Base-by-base conservation (phyloP, 108 stramenopile species). In the Aurantiochytrium sp. region DNA sequence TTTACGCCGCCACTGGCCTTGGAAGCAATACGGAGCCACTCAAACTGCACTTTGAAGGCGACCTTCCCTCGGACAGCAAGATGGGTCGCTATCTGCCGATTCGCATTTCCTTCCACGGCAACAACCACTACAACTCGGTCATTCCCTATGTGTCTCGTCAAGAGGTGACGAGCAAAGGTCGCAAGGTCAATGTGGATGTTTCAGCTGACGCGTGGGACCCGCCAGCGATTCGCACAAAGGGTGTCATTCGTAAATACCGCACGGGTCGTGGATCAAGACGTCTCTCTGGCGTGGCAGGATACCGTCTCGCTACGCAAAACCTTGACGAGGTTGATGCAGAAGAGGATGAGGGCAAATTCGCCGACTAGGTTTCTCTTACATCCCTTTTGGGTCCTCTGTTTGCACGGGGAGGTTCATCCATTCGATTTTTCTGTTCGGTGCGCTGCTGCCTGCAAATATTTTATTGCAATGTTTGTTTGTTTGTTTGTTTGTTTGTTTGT, bases 51-150 rank as follows among this genome's bases (percentile, higher is more conserved):
- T 87, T 87, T 23, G 87, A 87, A 5, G 90, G 87, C 14, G 90
- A 91, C 21, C 58, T 87, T 19, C 87, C 87, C 58, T 53, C 45
- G 6, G 90, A 89, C 45, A 23, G n/a, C 19, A 18, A 64, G 19
- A 44, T 91, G 88, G 43, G 58, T 5, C 47, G 4, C 23, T 87
- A 72, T 21, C 5, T 58, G 19, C 91, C 91, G 5, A 87, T 91
- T 42, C 88, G 45, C 28, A 18, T 91, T 25, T 59, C 89, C 8
- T 91, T 89, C 44, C 91, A 91, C 72, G 91, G 91, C 83, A 12
- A 88, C 19, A 89, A 89, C n/a, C 91, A 91, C 72, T 91, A 91
- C 89, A 91, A 91, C 49, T 90, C 90, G 21, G 87, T 90, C 16
- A 83, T 83, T 83, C 76, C 76, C 6, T 83, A 53, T 23, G 45